These are phyloP conservation scores for Microstegium vimineum DNA, from an alignment of 176 grass and related monocot genomes.

Conservation along the genomic window DNA sequence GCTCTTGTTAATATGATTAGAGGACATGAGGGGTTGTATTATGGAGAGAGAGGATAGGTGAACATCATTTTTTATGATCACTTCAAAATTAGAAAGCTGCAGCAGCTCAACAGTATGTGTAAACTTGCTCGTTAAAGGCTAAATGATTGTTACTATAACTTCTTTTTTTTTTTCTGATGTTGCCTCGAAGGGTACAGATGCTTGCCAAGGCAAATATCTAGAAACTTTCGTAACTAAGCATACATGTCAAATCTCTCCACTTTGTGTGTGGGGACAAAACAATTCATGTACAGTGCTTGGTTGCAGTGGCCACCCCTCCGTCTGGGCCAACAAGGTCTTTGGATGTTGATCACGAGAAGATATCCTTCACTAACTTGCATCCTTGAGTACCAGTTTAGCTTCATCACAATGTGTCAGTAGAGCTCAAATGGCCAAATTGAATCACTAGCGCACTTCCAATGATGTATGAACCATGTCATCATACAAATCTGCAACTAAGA, in stretches of 20 bases:
- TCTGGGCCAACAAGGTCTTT: background rate
- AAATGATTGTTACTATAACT: constrained; percentile 6
- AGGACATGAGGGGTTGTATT: constrained; percentile 28
- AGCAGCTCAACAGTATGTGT: background rate
- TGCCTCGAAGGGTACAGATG: background rate
- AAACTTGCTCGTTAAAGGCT: background rate
- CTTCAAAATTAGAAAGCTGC: background rate
- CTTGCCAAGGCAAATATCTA: background rate
- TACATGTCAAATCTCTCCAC: constrained; percentile 1
- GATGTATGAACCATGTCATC: background rate
- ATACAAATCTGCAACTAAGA: constrained; percentile 19
- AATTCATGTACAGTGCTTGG: constrained; percentile 10
- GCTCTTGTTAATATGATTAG: background rate
- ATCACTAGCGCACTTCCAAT: background rate
- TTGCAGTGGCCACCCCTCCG: background rate
- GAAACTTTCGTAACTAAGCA: background rate
- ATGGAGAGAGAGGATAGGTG: background rate
- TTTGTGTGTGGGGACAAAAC: background rate
- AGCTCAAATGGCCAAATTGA: background rate
- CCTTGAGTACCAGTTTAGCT: background rate
- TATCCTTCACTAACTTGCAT: background rate
- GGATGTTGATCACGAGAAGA: background rate
- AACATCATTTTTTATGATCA: constrained; percentile 15
- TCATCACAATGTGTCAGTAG: background rate
- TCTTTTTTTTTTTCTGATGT: constrained; percentile 1